These are phyloP conservation scores for Aspergillus sclerotioniger DNA, from an alignment of 495 filamentous ascomycete genomes.

Conservation along the genomic window DNA sequence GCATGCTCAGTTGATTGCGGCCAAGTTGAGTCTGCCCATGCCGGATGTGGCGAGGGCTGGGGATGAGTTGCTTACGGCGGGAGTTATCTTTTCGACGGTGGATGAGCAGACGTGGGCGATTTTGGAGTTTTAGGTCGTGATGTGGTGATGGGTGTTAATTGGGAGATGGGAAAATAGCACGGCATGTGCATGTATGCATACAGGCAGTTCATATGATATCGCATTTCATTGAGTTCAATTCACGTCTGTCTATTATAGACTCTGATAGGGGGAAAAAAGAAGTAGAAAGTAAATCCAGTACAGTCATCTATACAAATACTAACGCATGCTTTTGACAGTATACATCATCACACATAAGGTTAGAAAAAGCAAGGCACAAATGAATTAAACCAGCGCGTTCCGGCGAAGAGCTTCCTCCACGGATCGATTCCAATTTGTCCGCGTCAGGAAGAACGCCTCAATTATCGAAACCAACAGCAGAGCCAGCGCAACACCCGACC, in stretches of 20 bases:
- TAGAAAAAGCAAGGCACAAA: background rate
- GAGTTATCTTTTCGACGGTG: constrained; percentile 83
- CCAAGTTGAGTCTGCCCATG: constrained; percentile 56
- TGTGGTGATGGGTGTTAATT: background rate
- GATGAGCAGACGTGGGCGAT: constrained; percentile 82
- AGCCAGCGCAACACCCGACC: constrained; percentile 75
- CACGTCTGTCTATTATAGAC: too few relatives aligned
- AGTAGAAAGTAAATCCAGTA: too few relatives aligned
- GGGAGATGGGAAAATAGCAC: background rate
- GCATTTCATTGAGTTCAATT: background rate
- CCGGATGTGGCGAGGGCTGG: constrained; percentile 70
- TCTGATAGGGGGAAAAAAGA: too few relatives aligned
- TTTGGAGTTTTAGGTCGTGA: constrained; percentile 54
- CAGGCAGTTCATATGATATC: background rate
- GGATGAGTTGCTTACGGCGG: constrained; percentile 70
- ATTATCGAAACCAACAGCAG: constrained; percentile 61
- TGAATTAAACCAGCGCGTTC: constrained; percentile 56
- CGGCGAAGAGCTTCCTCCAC: constrained; percentile 69
- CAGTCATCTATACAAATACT: background rate
- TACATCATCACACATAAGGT: constrained; percentile 2
- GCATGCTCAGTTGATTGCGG: constrained; percentile 72
- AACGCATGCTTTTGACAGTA: background rate
- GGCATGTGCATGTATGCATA: too few relatives aligned
- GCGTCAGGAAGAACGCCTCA: constrained; percentile 65
- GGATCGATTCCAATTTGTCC: constrained; percentile 68